Conservation (phyloP, 257 asterid genomes). For the Capsicum baccatum region DNA sequence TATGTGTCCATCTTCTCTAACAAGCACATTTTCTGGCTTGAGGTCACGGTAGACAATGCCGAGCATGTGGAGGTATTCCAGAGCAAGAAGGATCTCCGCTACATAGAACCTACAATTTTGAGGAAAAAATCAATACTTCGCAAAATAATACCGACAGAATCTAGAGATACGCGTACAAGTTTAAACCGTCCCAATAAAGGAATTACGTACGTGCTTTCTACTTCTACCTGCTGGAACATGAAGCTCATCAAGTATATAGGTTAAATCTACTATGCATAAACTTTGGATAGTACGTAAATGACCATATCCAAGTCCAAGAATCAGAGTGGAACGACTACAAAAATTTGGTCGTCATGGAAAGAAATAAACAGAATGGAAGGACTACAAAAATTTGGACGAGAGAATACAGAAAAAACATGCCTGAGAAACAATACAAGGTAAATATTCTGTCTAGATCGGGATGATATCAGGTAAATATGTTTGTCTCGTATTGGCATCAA, state of each 20-base stretch:
- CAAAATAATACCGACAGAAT: background rate
- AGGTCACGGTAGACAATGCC: constrained; percentile 26
- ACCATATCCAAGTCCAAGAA: too few species aligned
- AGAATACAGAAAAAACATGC: background rate
- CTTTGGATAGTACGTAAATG: background rate
- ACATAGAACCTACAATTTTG: constrained; percentile 7
- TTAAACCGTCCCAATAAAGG: background rate
- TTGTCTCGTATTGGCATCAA: background rate
- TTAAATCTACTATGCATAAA: background rate
- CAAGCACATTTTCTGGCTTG: constrained; percentile 30
- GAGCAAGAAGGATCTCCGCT: constrained; percentile 16
- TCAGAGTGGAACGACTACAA: too few species aligned
- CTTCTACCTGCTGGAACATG: background rate
- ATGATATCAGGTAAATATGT: background rate
- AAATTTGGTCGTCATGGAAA: too few species aligned
- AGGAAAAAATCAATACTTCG: background rate
- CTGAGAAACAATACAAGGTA: background rate
- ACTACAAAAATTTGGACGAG: too few species aligned
- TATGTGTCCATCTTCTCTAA: constrained; percentile 25
- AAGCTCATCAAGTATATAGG: background rate
- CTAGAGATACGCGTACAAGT: background rate
- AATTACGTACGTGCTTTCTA: background rate
- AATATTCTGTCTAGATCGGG: too few species aligned
- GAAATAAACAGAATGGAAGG: too few species aligned
- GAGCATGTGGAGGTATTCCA: constrained; percentile 26